These are phyloP conservation scores for Trichoderma oligosporum DNA, from an alignment of 2,329 filamentous ascomycete genomes.

Conservation along the genomic window DNA sequence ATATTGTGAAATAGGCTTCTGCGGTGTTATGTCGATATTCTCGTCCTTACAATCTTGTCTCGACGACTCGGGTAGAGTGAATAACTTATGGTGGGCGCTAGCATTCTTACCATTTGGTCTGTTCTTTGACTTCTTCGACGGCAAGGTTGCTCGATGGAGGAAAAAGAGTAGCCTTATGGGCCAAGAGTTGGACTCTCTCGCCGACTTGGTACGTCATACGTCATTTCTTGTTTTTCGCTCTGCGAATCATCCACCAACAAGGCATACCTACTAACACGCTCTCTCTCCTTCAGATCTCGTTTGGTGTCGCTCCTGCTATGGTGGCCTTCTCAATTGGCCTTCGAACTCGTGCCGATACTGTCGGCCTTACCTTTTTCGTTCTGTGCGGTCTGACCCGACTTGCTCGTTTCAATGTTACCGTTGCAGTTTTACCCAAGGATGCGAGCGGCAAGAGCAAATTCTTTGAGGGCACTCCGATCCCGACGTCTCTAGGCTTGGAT, in stretches of 20 bases:
- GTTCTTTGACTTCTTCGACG: constrained; percentile 98
- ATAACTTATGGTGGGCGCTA: constrained; percentile 77
- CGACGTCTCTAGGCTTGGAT: constrained; percentile 78
- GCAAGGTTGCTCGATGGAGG: constrained; percentile 92
- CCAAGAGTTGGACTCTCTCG: constrained; percentile 92
- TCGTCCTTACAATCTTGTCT: constrained; percentile 92
- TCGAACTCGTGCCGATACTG: constrained; percentile 77
- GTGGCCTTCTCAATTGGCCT: constrained; percentile 86
- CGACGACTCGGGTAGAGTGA: constrained; percentile 60
- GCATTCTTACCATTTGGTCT: constrained; percentile 86
- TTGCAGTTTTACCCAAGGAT: constrained; percentile 85
- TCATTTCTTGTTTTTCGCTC: too few species aligned
- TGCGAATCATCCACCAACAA: not conserved
- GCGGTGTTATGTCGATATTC: constrained; percentile 92
- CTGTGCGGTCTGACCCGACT: constrained; percentile 90
- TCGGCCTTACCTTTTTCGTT: constrained; percentile 81
- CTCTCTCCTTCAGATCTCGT: constrained; percentile 67
- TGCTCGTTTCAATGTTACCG: constrained; percentile 96
- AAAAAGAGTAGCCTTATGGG: constrained; percentile 98
- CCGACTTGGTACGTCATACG: constrained; percentile 71
- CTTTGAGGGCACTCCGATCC: constrained; percentile 96
- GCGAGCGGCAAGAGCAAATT: constrained; percentile 86
- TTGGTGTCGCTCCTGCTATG: constrained; percentile 84
- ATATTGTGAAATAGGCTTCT: constrained; percentile 62
- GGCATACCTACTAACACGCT: constrained; percentile 1